Evolutionary conservation across 306 rosid species (phyloP).

Genomic region (Malus asiatica): DNA sequence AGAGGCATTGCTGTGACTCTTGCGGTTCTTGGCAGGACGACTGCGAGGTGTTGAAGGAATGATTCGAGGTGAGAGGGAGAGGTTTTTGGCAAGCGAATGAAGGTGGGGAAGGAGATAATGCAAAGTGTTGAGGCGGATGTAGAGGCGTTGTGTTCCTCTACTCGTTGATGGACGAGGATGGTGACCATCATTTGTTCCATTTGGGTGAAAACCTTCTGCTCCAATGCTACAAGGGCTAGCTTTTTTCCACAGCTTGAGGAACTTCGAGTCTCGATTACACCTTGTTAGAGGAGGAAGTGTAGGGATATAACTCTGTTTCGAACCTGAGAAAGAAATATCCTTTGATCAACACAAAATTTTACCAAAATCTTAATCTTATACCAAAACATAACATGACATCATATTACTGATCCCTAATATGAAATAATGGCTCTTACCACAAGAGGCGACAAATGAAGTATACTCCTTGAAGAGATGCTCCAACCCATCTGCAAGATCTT

Average conservation of each 20-base stretch:
- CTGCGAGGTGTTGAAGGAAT: slow-evolving; percentile 32
- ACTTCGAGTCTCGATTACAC: slow-evolving; percentile 71
- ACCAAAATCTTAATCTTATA: not conserved
- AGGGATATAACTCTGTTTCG: slow-evolving; percentile 76
- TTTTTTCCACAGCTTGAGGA: slow-evolving; percentile 59
- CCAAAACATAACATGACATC: not conserved
- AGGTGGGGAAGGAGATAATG: slow-evolving; percentile 53
- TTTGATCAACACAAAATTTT: not conserved
- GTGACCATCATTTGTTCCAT: slow-evolving; percentile 44
- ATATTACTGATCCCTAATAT: not conserved
- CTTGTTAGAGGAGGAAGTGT: slow-evolving; percentile 79
- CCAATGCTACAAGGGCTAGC: slow-evolving; percentile 54
- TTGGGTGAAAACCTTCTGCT: slow-evolving; percentile 25
- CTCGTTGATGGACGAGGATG: slow-evolving; percentile 76
- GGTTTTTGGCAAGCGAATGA: slow-evolving; percentile 49
- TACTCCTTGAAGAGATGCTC: slow-evolving; percentile 59
- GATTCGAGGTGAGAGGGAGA: slow-evolving; percentile 31
- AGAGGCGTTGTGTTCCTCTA: slow-evolving; percentile 91
- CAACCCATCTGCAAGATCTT: slow-evolving; percentile 69
- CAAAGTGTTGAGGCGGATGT: slow-evolving; percentile 83
- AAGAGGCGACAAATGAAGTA: slow-evolving; percentile 62
- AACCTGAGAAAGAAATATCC: slow-evolving; percentile 40
- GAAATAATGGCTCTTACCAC: slow-evolving; percentile 42
- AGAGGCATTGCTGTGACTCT: slow-evolving; percentile 14
- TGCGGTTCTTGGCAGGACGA: slow-evolving; percentile 22